Base-by-base conservation (phyloP, 805 yeast species). In the Candida morakotiae region DNA sequence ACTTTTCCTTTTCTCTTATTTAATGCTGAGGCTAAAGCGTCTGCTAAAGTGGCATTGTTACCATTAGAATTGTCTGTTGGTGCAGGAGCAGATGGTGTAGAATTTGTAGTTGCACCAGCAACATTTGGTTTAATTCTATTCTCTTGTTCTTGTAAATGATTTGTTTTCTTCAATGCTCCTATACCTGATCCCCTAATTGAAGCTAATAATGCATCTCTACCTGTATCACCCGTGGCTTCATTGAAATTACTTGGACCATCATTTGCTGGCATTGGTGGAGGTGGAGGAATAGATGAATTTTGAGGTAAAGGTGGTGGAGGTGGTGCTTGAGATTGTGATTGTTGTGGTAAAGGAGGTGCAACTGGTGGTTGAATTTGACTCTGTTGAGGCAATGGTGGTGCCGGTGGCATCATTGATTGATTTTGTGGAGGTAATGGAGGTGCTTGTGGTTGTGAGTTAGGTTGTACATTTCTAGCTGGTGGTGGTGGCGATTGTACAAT, bases 21-120 rank as follows among this genome's bases (percentile, higher is more conserved):
- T 46, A 91, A 71, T 3, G 97, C 98, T 13, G 85, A 85, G 8
- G 94, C 87, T 36, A 88, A 64, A 0, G 96, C 96, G 58, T 86
- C 94, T 1, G 95, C 96, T 41, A 88, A 62, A 10, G 77, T 69
- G 2, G 79, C 83, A 1, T 83, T 77, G 3, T 70, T 67, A 2
- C 69, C 58, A 3, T 41, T 37, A 14, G 48, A 22, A 10, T 68
- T 52, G 8, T 67, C 52, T n/a, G 64, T 48, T 9, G 37, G 17
- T 9, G 60, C 58, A 5, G 58, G 42, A 6, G 68, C 42, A 1
- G 66, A 52, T 4, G 47, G 34, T 0, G 74, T 69, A 0, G 73
- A 53, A 35, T 78, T 85, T 17, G 91, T 91, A 28, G 68, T 66
- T 2, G 87, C 87, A 53, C 83, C 91, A 52, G 75, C 85, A 0